Base-by-base conservation (phyloP, 441 rosid genomes). In the Gossypium schwendimanii region DNA sequence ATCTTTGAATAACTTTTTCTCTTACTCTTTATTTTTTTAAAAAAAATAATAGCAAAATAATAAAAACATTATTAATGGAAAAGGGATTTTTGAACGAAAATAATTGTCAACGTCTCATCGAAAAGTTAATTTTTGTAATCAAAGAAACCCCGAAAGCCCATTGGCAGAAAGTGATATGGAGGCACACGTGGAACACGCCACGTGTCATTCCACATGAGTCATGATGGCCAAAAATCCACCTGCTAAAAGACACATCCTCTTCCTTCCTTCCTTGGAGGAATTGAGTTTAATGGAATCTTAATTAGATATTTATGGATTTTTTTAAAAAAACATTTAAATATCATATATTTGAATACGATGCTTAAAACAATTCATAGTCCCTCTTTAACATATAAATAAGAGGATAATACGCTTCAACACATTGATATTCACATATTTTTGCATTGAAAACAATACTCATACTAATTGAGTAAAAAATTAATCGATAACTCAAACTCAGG, bases 221-320 rank as follows among this genome's bases (percentile, higher is more conserved):
- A 6, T 18, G 5, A 10, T 10, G 15, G 10, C 12, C 47, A 75
- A 77, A 70, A 74, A 45, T 60, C 75, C 77, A 71, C 1, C 11
- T 4, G 47, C 23, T 70, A 74, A 20, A 0, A 76, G 72, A 69
- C 85, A 82, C 79, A 69, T 58, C 2, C 53, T 28, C 20, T 24
- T 26, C 26, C 45, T 70, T 63, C 83, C 79, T 60, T 15, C 26
- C 20, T 26, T 10, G 26, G 70, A 9, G 78, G 85, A 81, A 77
- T 73, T 77, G 55, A 65, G 67, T 59, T 47, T 14, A 11, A 12
- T 58, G 79, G 86, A 82, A 83, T 83, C 87, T 77, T 28, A 28
- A 28, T 31, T 31, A 26, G 31, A 26, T 26, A 26, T 26, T 3
- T 26, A 26, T 26, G 31, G 4, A 26, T 26, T 26, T 26, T 24